phyloP scores from a whole-genome alignment of 164 flowering plant genomes.

The Sedum album region DNA sequence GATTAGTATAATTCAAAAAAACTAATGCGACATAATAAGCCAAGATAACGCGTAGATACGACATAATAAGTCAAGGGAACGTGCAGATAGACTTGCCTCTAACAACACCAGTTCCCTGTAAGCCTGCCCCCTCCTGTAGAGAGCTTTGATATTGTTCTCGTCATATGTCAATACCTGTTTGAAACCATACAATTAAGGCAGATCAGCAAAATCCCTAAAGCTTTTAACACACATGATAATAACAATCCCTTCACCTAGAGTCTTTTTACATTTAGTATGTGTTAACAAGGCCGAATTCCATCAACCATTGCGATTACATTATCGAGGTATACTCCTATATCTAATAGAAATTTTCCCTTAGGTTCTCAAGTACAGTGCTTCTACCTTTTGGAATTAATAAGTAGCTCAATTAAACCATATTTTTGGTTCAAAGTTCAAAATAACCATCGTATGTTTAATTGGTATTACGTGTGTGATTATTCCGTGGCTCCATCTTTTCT shows the following conservation, averaged over 20 bases:
- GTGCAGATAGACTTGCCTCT: slow-evolving; percentile 50
- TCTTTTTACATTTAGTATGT: too few species aligned
- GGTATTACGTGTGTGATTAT: too few species aligned
- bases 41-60: too few species aligned
- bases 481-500: too few species aligned
- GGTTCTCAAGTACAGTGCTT: not conserved
- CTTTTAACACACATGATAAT: not conserved
- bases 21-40: too few species aligned
- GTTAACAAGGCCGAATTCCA: too few species aligned
- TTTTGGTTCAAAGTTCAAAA: too few species aligned
- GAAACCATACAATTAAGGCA: slow-evolving; percentile 13
- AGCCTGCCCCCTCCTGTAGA: slow-evolving; percentile 95
- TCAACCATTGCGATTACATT: not conserved
- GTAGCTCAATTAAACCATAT: too few species aligned
- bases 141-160: slow-evolving; percentile 77
- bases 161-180: slow-evolving; percentile 69
- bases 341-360: not conserved
- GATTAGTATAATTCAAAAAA: not conserved
- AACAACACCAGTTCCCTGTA: slow-evolving; percentile 62
- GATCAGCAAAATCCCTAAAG: not conserved
- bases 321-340: not conserved
- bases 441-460: too few species aligned
- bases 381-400: not conserved
- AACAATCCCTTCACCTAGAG: too few species aligned
- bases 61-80: not conserved